Conservation (phyloP, 805 yeast species). For the Cyberlindnera lachancei region DNA sequence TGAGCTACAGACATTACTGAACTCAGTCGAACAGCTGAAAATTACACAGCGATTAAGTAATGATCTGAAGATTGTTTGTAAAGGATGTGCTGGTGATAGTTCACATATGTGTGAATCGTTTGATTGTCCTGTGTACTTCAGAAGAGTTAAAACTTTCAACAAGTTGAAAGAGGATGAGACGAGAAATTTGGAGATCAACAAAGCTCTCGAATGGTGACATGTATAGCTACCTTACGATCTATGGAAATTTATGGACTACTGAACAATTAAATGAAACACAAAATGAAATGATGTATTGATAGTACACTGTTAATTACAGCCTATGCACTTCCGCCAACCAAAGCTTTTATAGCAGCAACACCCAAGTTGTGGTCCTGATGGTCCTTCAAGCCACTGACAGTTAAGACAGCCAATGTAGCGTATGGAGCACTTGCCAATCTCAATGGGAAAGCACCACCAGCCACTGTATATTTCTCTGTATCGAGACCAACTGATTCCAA, state of each 20-base stretch:
- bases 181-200: conserved; percentile 3
- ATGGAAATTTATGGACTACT: background rate
- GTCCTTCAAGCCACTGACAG: conserved; percentile 51
- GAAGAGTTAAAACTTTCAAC: conserved; percentile 36
- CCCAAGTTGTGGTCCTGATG: conserved; percentile 48
- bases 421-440: conserved; percentile 23
- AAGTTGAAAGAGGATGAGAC: conserved; percentile 20
- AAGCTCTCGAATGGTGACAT: conserved; percentile 8
- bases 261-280: background rate
- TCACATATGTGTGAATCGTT: conserved; percentile 45
- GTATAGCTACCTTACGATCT: background rate
- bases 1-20: conserved; percentile 29
- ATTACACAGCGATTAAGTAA: conserved; percentile 22
- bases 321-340: conserved; percentile 1
- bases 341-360: conserved; percentile 19
- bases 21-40: conserved; percentile 23
- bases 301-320: background rate
- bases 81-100: conserved; percentile 27
- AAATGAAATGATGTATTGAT: background rate
- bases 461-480: conserved; percentile 38
- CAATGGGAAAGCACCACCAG: conserved; percentile 53
- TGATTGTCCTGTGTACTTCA: conserved; percentile 59
- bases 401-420: conserved; percentile 39
- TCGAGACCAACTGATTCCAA: conserved; percentile 34
- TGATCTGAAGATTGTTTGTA: conserved; percentile 28